Base-by-base conservation (phyloP, 2,329 filamentous ascomycete species). In the Botryotinia calthae region DNA sequence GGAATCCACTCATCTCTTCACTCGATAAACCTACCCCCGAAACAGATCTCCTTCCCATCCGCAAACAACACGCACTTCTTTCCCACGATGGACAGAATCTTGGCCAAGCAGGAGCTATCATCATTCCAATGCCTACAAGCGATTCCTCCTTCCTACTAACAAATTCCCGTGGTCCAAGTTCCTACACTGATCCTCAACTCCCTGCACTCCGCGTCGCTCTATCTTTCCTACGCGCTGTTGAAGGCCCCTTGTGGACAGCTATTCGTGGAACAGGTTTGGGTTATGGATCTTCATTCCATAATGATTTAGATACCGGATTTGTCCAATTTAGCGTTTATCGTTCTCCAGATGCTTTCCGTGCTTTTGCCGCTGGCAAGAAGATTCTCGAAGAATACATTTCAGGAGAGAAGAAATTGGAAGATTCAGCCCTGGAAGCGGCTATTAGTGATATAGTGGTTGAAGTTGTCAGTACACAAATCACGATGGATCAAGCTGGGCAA, bases 211-310 rank as follows among this genome's bases (percentile, higher is more conserved):
- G 97, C 81, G 95, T 99, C 12, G 94, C 95, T 0, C 89, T 94
- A 67, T 90, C 94, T 31, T 98, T 98, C 80, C 91, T 99, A 74
- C 95, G 98, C 80, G 91, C 94, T 0, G 92, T 97, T 28, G 96
- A 99, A 82, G 96, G 96, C 0, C 96, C 96, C 0, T 88, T 99
- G 46, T 98, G 96, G 95, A 92, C 92, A 75, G 93, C 94, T 0
- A 93, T 98, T 66, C 93, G 96, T 64, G 96, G 96, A 72, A 96
- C 93, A 61, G 96, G 96, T 62, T 90, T 98, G 70, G 96, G 96
- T 0, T 99, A 99, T 80, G 95, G 95, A 70, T 91, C 92, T 0
- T 89, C 88, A 78, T 97, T 98, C 80, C 87, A 87, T 62, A 90
- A 92, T 63, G 92, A 93, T 79, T 84, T 93, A 42, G 93, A 96